phyloP scores from a whole-genome alignment of 164 flowering plant genomes.

The Vitis rotundifolia region DNA sequence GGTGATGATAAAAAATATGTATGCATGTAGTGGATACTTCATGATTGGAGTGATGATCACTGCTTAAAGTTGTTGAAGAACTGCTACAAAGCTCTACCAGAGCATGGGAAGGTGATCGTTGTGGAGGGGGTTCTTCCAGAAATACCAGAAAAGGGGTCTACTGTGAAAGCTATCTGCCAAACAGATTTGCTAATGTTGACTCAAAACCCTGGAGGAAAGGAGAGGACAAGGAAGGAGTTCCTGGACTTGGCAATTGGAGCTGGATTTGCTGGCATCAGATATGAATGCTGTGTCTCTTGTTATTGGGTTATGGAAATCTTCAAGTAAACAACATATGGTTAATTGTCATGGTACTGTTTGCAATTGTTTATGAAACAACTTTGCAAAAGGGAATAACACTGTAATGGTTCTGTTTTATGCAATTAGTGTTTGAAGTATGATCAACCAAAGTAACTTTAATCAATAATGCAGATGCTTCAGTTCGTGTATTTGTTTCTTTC shows the following conservation, averaged over 20 bases:
- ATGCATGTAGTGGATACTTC: constrained; percentile 5
- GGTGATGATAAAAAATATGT: no score
- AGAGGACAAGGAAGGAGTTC: constrained; percentile 11
- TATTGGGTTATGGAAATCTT: constrained; percentile 26
- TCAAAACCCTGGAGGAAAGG: constrained; percentile 7
- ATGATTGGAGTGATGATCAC: constrained; percentile 11
- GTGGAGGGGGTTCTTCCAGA: constrained; percentile 1
- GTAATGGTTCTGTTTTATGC: no score
- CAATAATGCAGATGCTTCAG: no score
- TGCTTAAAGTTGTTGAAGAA: constrained; percentile 11
- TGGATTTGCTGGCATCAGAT: constrained; percentile 28
- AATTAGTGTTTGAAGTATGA: no score
- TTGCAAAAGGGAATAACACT: no score
- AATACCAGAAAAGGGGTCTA: background rate
- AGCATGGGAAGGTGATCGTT: constrained; percentile 7
- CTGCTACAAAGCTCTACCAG: constrained; percentile 13
- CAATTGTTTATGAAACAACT: no score
- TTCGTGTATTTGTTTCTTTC: no score
- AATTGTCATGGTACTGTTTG: no score
- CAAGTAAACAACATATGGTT: constrained; percentile 3
- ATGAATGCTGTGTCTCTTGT: constrained; percentile 11
- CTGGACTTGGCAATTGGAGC: constrained; percentile 26
- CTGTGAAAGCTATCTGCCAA: background rate
- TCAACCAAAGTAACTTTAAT: no score
- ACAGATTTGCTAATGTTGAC: background rate